Base-by-base conservation (phyloP, 2,329 filamentous ascomycete genomes). In the Fusarium sp. region DNA sequence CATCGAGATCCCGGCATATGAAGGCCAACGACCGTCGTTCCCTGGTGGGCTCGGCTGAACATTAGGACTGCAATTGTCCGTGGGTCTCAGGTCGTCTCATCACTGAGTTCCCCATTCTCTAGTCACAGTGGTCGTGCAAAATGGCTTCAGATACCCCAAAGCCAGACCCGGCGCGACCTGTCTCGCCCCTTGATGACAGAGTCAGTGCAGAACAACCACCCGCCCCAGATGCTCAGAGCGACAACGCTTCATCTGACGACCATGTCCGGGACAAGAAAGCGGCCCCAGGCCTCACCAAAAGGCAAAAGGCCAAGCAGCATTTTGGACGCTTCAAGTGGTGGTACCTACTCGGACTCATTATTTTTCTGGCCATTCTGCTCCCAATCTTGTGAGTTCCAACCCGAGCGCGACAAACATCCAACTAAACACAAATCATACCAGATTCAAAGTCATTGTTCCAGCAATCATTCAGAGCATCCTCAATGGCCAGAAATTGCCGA, bases 361-460 rank as follows among this genome's bases (percentile, higher is more conserved):
- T 85, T 30, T 78, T 85, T 6, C 77, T 84, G 2, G 81, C 81
- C 7, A 85, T 86, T 23, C 69, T 85, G 5, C 63, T 86, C 4
- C 84, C 84, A 1, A 71, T 86, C 16, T 66, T 85, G 84, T 86
- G 76, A 77, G 83, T 79, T 13, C 16, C 2, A 11, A 4, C 18
- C 8, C 3, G 12, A n/a, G 9, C 28, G 2, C 6, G n/a, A 31
- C 5, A 6, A 7, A 4, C 10, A 28, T 12, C 3, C 1, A 3
- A 16, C 23, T 37, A 9, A 47, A 6, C 2, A 10, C 6, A 9
- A 27, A 9, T 9, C 6, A n/a, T 27, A 6, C 16, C 27, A 86
- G 85, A 31, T 86, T 86, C 75, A 75, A 80, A 18, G 78, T 85
- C 16, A 82, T 83, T 8, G 78, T 86, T 30, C 85, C 84, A 1